phyloP scores from a whole-genome alignment of 805 yeast genomes.

The Ogataea philodendri region DNA sequence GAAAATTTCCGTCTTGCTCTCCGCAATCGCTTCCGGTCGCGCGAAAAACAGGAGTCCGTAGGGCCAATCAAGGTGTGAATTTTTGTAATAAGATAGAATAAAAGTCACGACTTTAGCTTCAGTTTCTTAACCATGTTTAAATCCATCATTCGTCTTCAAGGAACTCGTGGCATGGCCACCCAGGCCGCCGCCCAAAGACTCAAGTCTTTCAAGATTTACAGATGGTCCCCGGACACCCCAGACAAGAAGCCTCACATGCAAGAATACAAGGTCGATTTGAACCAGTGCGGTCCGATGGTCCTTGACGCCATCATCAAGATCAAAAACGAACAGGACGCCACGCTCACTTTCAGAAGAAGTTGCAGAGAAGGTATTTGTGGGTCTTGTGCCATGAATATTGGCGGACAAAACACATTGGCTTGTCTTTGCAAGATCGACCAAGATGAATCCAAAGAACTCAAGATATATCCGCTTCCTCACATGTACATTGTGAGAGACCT shows the following conservation, averaged over 20 bases:
- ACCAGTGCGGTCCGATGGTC: conserved; percentile 96
- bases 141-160: conserved; percentile 14
- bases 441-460: conserved; percentile 67
- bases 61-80: conserved; percentile 8
- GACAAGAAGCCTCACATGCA: conserved; percentile 86
- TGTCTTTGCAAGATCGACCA: conserved; percentile 92
- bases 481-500: conserved; percentile 96
- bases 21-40: conserved; percentile 16
- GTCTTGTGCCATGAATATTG: conserved; percentile 99
- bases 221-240: conserved; percentile 98
- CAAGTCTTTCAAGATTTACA: conserved; percentile 88
- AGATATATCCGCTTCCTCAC: conserved; percentile 96
- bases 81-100: conserved; percentile 10
- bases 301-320: conserved; percentile 92
- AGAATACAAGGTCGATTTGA: conserved; percentile 79
- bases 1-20: conserved; percentile 9
- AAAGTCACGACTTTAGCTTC: conserved; percentile 2
- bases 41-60: conserved; percentile 12
- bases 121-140: conserved; percentile 7
- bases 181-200: conserved; percentile 56
- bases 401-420: conserved; percentile 95
- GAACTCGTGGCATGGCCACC: conserved; percentile 46
- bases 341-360: conserved; percentile 94
- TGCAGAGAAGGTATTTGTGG: conserved; percentile 99
- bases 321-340: conserved; percentile 94